Conservation (phyloP, 2,329 filamentous ascomycete species). For the Ramichloridium luteum region DNA sequence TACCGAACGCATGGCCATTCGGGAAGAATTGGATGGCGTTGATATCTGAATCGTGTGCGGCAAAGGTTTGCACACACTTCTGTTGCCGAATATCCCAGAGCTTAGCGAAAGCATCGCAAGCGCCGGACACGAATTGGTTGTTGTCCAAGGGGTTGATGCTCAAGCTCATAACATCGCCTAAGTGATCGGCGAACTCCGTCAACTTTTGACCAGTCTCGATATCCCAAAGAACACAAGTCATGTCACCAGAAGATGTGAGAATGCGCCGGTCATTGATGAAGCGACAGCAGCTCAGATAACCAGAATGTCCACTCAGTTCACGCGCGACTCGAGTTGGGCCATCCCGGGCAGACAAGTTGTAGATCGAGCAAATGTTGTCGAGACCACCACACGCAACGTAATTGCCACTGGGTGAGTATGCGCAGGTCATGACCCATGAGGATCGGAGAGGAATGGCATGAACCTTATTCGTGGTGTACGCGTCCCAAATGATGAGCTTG, state of each 20-base stretch:
- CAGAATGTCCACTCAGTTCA: conserved; percentile 91
- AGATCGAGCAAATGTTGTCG: conserved; percentile 99
- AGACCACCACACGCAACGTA: conserved; percentile 97
- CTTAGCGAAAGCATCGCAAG: conserved; percentile 96
- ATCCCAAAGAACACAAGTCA: conserved; percentile 99
- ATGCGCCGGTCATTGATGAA: conserved; percentile 99
- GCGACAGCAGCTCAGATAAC: conserved; percentile 94
- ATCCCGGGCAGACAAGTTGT: conserved; percentile 93
- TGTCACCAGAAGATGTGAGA: conserved; percentile 93
- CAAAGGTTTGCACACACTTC: conserved; percentile 97
- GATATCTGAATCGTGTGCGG: conserved; percentile 96
- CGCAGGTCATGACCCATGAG: conserved; percentile 99
- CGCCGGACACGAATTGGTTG: conserved; percentile 98
- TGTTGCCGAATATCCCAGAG: conserved; percentile 97
- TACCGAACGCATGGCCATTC: conserved; percentile 95
- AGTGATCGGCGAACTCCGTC: conserved; percentile 94
- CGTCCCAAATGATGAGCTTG: conserved; percentile 99
- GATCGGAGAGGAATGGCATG: conserved; percentile 95
- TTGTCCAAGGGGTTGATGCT: conserved; percentile 98
- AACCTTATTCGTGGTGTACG: conserved; percentile 98
- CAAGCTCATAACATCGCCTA: conserved; percentile 99
- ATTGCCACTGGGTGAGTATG: conserved; percentile 95
- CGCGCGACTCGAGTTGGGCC: conserved; percentile 93
- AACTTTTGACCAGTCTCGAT: conserved; percentile 96
- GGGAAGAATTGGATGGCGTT: conserved; percentile 99